Evolutionary conservation across 139 green algal genomes (phyloP).

Genomic region (Micractinium conductrix): DNA sequence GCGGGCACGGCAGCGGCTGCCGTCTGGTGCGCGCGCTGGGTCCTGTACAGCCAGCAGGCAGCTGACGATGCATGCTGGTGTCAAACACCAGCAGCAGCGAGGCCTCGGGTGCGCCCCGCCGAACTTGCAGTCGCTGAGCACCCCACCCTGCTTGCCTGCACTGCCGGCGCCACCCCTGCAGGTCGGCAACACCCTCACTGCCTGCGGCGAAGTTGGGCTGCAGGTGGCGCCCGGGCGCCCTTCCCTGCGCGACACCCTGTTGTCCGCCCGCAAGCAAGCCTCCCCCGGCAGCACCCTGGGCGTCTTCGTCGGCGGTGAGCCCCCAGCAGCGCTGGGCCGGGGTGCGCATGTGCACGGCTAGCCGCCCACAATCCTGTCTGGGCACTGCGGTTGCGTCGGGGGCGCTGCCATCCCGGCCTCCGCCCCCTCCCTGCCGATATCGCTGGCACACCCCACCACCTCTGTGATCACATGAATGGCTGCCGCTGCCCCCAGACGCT

Average conservation of each 20-base stretch:
- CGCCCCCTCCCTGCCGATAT: neutral
- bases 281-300: neutral
- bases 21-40: neutral
- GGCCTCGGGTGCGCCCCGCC: neutral
- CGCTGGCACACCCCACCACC: neutral
- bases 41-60: neutral
- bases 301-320: slow-evolving; percentile 22
- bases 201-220: neutral
- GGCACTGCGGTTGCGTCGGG: neutral
- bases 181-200: neutral
- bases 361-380: neutral
- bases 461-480: too few species aligned
- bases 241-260: neutral
- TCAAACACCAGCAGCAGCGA: neutral
- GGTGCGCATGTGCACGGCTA: neutral
- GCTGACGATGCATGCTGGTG: neutral
- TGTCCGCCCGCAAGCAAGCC: neutral
- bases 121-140: neutral
- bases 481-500: neutral
- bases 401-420: neutral
- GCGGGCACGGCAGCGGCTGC: neutral
- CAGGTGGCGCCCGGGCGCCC: neutral
- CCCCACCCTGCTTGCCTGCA: neutral
- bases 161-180: neutral
- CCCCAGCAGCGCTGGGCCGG: neutral